phyloP scores from a whole-genome alignment of 2,329 filamentous ascomycete genomes.

The Colletotrichum aenigma region DNA sequence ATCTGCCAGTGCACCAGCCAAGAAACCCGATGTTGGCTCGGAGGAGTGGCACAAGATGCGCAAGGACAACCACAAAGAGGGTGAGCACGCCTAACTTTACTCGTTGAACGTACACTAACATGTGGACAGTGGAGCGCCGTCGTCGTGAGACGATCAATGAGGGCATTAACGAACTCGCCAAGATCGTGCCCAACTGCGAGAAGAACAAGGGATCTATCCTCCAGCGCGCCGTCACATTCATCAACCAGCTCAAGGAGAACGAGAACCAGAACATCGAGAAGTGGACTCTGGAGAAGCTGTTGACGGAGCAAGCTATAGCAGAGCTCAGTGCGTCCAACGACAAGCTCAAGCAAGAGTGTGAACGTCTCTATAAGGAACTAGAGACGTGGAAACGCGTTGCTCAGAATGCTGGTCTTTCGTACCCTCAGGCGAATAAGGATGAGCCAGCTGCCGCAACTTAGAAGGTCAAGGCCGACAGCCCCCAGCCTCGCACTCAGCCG shows the following conservation, averaged over 20 bases:
- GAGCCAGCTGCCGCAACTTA: constrained; percentile 19
- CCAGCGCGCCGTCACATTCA: constrained; percentile 91
- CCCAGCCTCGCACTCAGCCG: not conserved
- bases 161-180: constrained; percentile 96
- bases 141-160: constrained; percentile 98
- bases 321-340: constrained; percentile 89
- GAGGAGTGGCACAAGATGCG: constrained; percentile 98
- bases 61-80: constrained; percentile 99
- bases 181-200: constrained; percentile 96
- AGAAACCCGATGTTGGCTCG: constrained; percentile 89
- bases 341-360: constrained; percentile 81
- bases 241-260: constrained; percentile 92
- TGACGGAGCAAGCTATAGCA: constrained; percentile 86
- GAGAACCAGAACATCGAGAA: constrained; percentile 94
- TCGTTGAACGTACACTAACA: constrained; percentile 24
- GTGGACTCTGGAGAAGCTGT: constrained; percentile 88
- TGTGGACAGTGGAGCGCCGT: constrained; percentile 80
- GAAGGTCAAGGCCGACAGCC: not conserved
- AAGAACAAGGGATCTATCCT: constrained; percentile 99
- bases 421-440: constrained; percentile 36
- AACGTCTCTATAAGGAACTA: constrained; percentile 77
- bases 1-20: constrained; percentile 45
- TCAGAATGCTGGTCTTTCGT: constrained; percentile 60
- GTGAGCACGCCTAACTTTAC: constrained; percentile 51
- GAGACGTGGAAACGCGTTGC: constrained; percentile 79